Conservation (phyloP, 176 grass and related monocot species). For the Bonia amplexicaulis region DNA sequence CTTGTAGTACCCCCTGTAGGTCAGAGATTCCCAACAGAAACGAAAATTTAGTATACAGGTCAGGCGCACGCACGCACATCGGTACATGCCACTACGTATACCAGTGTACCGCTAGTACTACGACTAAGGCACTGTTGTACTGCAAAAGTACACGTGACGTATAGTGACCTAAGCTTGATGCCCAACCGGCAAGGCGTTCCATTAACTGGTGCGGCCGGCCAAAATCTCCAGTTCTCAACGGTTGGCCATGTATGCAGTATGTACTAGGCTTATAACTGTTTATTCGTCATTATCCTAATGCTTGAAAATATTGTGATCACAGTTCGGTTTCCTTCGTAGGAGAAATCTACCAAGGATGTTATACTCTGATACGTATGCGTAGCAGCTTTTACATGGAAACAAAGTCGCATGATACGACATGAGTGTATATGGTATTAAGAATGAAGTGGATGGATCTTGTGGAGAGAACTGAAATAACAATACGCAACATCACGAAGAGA, state of each 20-base stretch:
- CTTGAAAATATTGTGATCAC: background rate
- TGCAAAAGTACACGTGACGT: constrained; percentile 16
- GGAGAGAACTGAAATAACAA: too few species aligned
- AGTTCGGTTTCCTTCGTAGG: background rate
- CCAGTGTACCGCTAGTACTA: background rate
- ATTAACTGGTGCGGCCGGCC: background rate
- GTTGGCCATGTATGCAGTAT: background rate
- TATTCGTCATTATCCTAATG: background rate
- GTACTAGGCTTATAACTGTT: background rate
- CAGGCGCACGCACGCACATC: background rate
- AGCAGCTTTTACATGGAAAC: accelerated
- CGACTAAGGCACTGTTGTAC: background rate
- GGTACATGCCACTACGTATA: background rate
- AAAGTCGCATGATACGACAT: too few species aligned
- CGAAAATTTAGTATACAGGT: background rate
- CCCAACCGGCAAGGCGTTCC: background rate
- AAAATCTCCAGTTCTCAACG: background rate
- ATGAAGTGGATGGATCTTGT: too few species aligned
- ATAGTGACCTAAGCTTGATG: background rate
- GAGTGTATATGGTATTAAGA: too few species aligned
- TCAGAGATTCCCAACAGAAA: background rate
- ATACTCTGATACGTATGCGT: too few species aligned
- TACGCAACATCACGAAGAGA: too few species aligned
- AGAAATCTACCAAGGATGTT: background rate
- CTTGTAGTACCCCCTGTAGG: constrained; percentile 79